Evolutionary conservation across 2,329 filamentous ascomycete species (phyloP).

Genomic region (Ophidiomyces ophidiicola): DNA sequence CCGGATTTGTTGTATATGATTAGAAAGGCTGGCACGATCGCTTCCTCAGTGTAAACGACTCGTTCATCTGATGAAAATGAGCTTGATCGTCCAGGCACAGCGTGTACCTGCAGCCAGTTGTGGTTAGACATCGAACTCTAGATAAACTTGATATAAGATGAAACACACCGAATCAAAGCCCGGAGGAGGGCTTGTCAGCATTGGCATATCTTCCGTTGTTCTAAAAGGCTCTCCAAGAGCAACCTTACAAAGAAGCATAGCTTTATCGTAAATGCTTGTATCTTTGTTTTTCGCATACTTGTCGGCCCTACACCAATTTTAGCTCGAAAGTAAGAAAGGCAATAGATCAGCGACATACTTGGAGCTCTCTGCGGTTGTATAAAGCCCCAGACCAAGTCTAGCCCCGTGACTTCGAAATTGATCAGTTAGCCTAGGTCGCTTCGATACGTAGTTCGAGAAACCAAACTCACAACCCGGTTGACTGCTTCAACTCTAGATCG

Average conservation of each 20-base stretch:
- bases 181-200: neutral
- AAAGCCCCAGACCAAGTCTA: conserved; percentile 6
- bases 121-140: neutral
- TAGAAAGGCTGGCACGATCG: conserved; percentile 9
- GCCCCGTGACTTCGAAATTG: neutral
- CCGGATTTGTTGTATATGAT: conserved; percentile 1
- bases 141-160: neutral
- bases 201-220: neutral
- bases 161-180: conserved; percentile 7
- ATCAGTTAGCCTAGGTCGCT: neutral
- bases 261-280: neutral
- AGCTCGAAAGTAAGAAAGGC: neutral
- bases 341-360: neutral
- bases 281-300: conserved; percentile 1
- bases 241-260: conserved; percentile 8
- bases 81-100: conserved; percentile 7
- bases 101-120: neutral
- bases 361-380: conserved; percentile 9
- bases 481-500: conserved; percentile 4
- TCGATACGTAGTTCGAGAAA: neutral
- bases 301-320: conserved; percentile 4
- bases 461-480: conserved; percentile 1
- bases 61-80: conserved; percentile 8
- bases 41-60: conserved; percentile 6
- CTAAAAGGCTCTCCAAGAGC: conserved; percentile 3